These are phyloP conservation scores for Mycosphaerella sp. DNA, from an alignment of 2,329 filamentous ascomycete species.

Conservation along the genomic window DNA sequence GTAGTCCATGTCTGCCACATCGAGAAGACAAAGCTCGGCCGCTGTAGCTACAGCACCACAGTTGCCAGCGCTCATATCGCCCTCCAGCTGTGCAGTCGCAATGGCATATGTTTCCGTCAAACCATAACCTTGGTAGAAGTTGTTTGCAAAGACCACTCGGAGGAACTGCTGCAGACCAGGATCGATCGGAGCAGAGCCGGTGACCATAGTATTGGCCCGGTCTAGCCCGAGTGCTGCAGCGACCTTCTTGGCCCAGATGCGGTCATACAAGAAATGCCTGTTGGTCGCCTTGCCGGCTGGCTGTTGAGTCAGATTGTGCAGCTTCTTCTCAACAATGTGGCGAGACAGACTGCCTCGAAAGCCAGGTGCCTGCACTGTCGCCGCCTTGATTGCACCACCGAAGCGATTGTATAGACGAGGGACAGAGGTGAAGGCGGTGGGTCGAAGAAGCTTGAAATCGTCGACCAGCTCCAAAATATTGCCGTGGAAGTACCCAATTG, in stretches of 20 bases:
- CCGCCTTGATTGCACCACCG: constrained; percentile 70
- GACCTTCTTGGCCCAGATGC: constrained; percentile 88
- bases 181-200: constrained; percentile 85
- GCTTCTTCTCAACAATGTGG: constrained; percentile 72
- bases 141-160: constrained; percentile 70
- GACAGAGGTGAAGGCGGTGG: constrained; percentile 79
- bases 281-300: constrained; percentile 65
- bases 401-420: constrained; percentile 90
- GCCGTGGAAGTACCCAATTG: constrained; percentile 90
- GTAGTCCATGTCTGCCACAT: constrained; percentile 93
- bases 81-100: constrained; percentile 60
- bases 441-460: constrained; percentile 80
- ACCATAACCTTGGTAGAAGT: constrained; percentile 83
- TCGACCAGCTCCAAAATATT: constrained; percentile 82
- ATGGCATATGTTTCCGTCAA: constrained; percentile 89
- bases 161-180: constrained; percentile 84
- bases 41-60: constrained; percentile 66
- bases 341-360: constrained; percentile 75
- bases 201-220: constrained; percentile 65
- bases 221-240: constrained; percentile 75
- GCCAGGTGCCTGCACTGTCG: constrained; percentile 72
- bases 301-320: constrained; percentile 64
- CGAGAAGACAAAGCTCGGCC: constrained; percentile 72
- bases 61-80: constrained; percentile 72
- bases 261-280: constrained; percentile 70